Conservation (phyloP, 768 basidiomycete genomes). For the Grammothele lineata region DNA sequence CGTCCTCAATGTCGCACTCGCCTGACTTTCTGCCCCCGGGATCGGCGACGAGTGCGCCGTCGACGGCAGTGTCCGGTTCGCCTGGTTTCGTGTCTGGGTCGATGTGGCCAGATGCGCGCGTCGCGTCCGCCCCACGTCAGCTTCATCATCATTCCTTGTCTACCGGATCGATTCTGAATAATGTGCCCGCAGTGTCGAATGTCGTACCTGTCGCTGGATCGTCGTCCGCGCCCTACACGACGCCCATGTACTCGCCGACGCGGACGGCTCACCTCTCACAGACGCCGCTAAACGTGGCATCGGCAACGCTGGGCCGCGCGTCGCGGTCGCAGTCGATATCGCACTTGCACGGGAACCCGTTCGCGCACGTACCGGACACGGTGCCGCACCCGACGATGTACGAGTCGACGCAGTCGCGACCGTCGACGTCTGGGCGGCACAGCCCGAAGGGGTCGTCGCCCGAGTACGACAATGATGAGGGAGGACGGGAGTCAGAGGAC, state of each 20-base stretch:
- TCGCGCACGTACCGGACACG: constrained; percentile 24
- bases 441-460: constrained; percentile 25
- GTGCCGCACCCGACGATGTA: constrained; percentile 20
- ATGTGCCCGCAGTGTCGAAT: constrained; percentile 12
- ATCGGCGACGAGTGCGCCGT: constrained; percentile 5
- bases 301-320: constrained; percentile 19
- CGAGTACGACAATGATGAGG: constrained; percentile 32
- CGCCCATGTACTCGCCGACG: constrained; percentile 19
- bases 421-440: constrained; percentile 22
- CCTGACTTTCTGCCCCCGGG: constrained; percentile 3
- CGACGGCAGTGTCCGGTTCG: constrained; percentile 1
- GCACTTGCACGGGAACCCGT: constrained; percentile 24
- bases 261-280: constrained; percentile 24
- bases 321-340: constrained; percentile 31
- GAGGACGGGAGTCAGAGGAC: constrained; percentile 27
- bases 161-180: constrained; percentile 12
- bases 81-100: constrained; percentile 8
- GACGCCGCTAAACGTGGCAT: constrained; percentile 17
- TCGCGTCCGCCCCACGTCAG: constrained; percentile 9
- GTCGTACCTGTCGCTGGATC: constrained; percentile 12
- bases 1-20: constrained; percentile 8
- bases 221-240: constrained; percentile 11
- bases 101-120: constrained; percentile 15
- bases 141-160: constrained; percentile 22
- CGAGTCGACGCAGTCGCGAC: constrained; percentile 24